Conservation (phyloP, 805 yeast species). For the Saccharomycopsis synnaedendra region DNA sequence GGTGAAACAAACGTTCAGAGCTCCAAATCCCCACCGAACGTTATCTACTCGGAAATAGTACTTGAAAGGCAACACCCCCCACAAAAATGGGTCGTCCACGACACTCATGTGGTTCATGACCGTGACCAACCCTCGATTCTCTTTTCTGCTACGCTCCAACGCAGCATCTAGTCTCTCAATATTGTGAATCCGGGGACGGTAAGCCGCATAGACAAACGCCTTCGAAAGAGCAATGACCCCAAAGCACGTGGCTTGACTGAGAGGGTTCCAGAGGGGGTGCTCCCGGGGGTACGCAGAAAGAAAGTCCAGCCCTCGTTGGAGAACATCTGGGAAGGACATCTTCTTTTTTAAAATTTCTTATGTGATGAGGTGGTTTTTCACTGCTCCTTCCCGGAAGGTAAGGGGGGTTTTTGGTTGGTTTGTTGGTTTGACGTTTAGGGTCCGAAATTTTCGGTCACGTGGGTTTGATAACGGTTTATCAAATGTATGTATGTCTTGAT, state of each 20-base stretch:
- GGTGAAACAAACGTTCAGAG: slow-evolving; percentile 79
- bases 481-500: too few species aligned
- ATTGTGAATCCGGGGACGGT: slow-evolving; percentile 52
- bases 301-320: slow-evolving; percentile 64
- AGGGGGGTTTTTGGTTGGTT: neutral
- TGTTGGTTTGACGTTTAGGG: neutral
- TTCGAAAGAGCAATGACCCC: slow-evolving; percentile 58
- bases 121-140: slow-evolving; percentile 70
- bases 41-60: slow-evolving; percentile 49
- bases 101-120: slow-evolving; percentile 89
- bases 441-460: neutral
- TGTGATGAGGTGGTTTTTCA: neutral
- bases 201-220: slow-evolving; percentile 44
- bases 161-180: slow-evolving; percentile 57
- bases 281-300: slow-evolving; percentile 52
- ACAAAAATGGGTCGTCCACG: slow-evolving; percentile 84
- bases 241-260: slow-evolving; percentile 59
- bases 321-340: slow-evolving; percentile 63
- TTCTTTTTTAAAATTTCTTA: neutral
- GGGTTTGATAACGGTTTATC: neutral
- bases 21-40: slow-evolving; percentile 92
- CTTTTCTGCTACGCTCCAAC: slow-evolving; percentile 45
- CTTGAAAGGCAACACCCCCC: slow-evolving; percentile 76
- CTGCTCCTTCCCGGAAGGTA: neutral
- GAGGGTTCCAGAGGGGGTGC: slow-evolving; percentile 48